Evolutionary conservation across 805 yeast genomes (phyloP).

Genomic region (Lipomyces kockii): DNA sequence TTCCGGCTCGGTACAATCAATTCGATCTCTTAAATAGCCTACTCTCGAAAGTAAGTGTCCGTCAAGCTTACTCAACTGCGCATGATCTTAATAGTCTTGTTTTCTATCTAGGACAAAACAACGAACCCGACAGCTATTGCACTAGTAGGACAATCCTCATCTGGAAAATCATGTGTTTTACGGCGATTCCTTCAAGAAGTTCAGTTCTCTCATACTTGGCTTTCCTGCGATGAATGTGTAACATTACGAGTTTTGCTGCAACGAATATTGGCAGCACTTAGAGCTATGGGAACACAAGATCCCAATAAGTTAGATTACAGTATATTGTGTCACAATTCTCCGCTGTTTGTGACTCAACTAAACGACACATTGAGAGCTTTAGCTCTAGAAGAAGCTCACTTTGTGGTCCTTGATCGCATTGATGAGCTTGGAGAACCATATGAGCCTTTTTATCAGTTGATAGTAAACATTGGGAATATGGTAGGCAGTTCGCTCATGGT

Average conservation of each 20-base stretch:
- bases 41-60: conserved; percentile 22
- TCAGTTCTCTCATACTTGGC: conserved; percentile 22
- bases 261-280: conserved; percentile 21
- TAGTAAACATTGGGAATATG: conserved; percentile 18
- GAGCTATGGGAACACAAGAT: background rate
- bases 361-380: conserved; percentile 6
- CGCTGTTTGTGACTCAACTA: conserved; percentile 21
- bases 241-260: conserved; percentile 21
- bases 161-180: conserved; percentile 26
- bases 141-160: conserved; percentile 18
- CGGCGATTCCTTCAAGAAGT: conserved; percentile 15
- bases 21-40: conserved; percentile 20
- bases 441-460: conserved; percentile 19
- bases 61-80: background rate
- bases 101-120: conserved; percentile 15
- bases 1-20: conserved; percentile 27
- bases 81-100: background rate
- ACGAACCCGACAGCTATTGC: conserved; percentile 22
- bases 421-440: conserved; percentile 23
- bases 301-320: conserved; percentile 3
- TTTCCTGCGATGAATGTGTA: conserved; percentile 30
- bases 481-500: background rate
- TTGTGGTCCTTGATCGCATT: conserved; percentile 27
- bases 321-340: conserved; percentile 9
- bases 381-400: conserved; percentile 12